phyloP scores from a whole-genome alignment of 73 alveolate genomes.

The Effrenium voratum region DNA sequence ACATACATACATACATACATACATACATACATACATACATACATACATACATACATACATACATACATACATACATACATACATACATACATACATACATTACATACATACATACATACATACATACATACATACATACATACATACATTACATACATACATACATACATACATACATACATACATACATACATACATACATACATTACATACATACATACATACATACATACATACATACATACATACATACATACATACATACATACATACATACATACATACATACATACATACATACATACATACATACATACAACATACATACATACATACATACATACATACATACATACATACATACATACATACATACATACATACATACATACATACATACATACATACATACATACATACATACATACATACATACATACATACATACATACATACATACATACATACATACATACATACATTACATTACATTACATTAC shows the following conservation, averaged over 20 bases:
- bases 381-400: background rate
- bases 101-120: too few species aligned
- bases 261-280: background rate
- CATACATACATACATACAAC: too few species aligned
- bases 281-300: background rate
- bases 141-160: background rate
- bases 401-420: too few species aligned
- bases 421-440: background rate
- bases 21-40: background rate
- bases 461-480: background rate
- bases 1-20: too few species aligned
- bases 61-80: background rate
- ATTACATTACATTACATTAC: too few species aligned
- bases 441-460: background rate
- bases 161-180: background rate
- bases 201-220: too few species aligned
- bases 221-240: too few species aligned
- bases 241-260: background rate
- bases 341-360: background rate
- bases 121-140: background rate
- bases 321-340: too few species aligned
- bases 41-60: background rate
- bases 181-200: too few species aligned
- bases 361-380: background rate
- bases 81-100: too few species aligned